phyloP scores from a whole-genome alignment of 768 basidiomycete species.

The Mycena sanguinolenta region DNA sequence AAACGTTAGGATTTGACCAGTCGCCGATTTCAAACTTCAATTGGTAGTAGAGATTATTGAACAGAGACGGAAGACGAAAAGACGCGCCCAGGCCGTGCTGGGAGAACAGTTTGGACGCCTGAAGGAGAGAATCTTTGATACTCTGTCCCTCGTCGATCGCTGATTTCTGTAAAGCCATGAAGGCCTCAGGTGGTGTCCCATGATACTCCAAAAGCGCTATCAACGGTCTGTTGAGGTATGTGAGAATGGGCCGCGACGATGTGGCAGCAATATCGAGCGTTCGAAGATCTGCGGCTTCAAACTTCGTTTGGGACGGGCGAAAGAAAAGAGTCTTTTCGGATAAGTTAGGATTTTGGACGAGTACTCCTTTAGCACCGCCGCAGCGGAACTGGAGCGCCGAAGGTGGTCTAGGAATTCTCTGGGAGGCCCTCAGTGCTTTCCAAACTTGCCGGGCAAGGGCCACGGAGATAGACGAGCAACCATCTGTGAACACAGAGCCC shows the following conservation, averaged over 20 bases:
- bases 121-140: constrained; percentile 48
- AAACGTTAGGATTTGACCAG: constrained; percentile 27
- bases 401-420: constrained; percentile 46
- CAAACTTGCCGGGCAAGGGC: constrained; percentile 52
- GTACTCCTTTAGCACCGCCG: constrained; percentile 63
- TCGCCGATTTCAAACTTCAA: constrained; percentile 45
- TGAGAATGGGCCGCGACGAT: constrained; percentile 56
- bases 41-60: constrained; percentile 51
- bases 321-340: constrained; percentile 51
- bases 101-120: constrained; percentile 55
- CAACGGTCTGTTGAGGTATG: constrained; percentile 62
- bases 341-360: constrained; percentile 57
- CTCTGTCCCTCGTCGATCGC: constrained; percentile 54
- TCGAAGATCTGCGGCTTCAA: constrained; percentile 50
- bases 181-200: constrained; percentile 48
- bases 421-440: constrained; percentile 47
- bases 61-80: constrained; percentile 58
- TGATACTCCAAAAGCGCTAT: constrained; percentile 64
- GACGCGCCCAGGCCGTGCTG: constrained; percentile 61
- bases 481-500: constrained; percentile 62
- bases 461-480: constrained; percentile 61
- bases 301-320: constrained; percentile 64
- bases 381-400: constrained; percentile 61
- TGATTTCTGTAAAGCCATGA: constrained; percentile 52
- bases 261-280: constrained; percentile 64